A percentile compares a stretch with the other conserved stretches of the same genome.
phyloP scores from a whole-genome alignment of 2,329 filamentous ascomycete species.

The Aspergillus tamarii region DNA sequence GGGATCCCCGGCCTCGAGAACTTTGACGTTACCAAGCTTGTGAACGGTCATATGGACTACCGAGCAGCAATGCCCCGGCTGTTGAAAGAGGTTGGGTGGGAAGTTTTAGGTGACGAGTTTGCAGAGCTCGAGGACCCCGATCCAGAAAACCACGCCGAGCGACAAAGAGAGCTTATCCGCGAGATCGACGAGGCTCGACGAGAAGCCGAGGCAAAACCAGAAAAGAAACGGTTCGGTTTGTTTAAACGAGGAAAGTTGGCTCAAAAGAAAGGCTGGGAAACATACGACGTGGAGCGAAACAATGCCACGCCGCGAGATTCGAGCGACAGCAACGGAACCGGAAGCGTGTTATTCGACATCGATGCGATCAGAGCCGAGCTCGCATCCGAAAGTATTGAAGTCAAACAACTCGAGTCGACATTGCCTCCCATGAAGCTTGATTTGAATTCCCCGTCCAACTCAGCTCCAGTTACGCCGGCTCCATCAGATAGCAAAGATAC shows the following conservation, averaged over 20 bases:
- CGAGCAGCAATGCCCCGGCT: conserved; percentile 87
- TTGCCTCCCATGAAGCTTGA: conserved; percentile 87
- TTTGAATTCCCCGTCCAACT: conserved; percentile 39
- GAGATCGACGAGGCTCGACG: conserved; percentile 95
- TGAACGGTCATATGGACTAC: conserved; percentile 96
- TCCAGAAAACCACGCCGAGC: conserved; percentile 84
- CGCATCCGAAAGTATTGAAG: conserved; percentile 69
- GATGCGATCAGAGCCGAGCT: conserved; percentile 90
- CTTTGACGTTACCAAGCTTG: conserved; percentile 80
- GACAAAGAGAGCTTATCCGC: conserved; percentile 90
- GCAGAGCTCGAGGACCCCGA: conserved; percentile 96
- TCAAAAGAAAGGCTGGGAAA: conserved; percentile 90
- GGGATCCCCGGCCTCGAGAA: conserved; percentile 83
- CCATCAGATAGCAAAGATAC: conserved; percentile 40
- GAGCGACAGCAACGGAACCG: conserved; percentile 32
- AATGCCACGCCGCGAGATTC: conserved; percentile 32
- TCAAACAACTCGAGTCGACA: conserved; percentile 84
- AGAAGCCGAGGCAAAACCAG: conserved; percentile 78
- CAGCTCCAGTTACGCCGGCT: conserved; percentile 23
- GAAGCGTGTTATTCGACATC: conserved; percentile 82
- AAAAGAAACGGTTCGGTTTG: conserved; percentile 72
- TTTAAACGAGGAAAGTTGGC: conserved; percentile 76
- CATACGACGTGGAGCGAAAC: conserved; percentile 71
- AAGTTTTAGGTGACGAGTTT: conserved; percentile 91
- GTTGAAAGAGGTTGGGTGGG: conserved; percentile 85